A percentile compares a stretch with the other conserved stretches of the same genome.
Conservation (phyloP, 495 filamentous ascomycete genomes). For the Penicillium fimorum region DNA sequence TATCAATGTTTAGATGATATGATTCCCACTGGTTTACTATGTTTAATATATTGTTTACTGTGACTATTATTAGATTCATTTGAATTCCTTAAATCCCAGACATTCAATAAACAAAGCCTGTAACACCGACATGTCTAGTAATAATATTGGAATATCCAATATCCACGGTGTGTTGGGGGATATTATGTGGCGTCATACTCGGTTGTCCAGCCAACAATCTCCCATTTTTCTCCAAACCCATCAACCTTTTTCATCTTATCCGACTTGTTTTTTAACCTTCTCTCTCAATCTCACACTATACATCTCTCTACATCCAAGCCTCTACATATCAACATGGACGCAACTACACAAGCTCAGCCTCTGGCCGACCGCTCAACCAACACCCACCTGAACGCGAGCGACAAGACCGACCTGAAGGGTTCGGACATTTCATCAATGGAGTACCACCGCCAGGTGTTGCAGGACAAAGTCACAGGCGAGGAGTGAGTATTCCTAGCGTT, state of each 20-base stretch:
- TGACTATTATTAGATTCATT: background rate
- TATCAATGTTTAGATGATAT: conserved; percentile 7
- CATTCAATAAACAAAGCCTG: background rate
- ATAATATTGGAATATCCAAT: too few relatives aligned
- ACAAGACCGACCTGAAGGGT: conserved; percentile 38
- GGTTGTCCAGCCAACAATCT: conserved; percentile 50
- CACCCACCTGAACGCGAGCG: conserved; percentile 38
- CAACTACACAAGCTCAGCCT: conserved; percentile 37
- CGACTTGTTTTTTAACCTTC: conserved; percentile 18
- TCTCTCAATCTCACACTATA: conserved; percentile 2
- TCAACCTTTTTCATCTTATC: conserved; percentile 33
- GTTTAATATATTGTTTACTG: background rate
- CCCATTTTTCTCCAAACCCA: conserved; percentile 30
- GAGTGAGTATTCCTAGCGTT: conserved; percentile 50
- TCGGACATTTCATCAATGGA: conserved; percentile 57
- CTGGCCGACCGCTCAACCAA: conserved; percentile 46
- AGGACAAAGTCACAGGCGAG: conserved; percentile 67
- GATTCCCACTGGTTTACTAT: conserved; percentile 13
- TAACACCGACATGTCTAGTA: background rate
- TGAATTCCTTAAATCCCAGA: background rate
- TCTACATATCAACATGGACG: conserved; percentile 31
- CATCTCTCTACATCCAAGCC: conserved; percentile 9
- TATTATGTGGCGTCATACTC: conserved; percentile 15
- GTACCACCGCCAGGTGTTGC: conserved; percentile 74
- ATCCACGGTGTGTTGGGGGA: background rate